These are phyloP conservation scores for Strobilomyces echinocephalus DNA, from an alignment of 768 basidiomycete species.

Conservation along the genomic window DNA sequence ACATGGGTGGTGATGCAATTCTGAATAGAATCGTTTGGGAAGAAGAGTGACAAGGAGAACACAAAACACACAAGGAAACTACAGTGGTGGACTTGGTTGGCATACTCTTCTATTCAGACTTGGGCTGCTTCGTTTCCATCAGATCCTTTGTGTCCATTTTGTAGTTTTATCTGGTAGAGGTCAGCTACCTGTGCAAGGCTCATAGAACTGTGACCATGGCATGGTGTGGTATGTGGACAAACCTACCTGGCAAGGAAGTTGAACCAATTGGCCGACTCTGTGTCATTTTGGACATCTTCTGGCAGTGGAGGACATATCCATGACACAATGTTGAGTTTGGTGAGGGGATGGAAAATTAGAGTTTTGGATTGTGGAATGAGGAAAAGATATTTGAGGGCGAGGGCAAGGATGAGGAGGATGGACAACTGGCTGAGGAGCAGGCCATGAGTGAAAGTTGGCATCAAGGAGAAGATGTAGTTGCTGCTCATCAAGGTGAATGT, in stretches of 20 bases:
- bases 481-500: constrained; percentile 22
- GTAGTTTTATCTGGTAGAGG: constrained; percentile 71
- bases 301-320: constrained; percentile 32
- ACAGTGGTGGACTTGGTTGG: constrained; percentile 70
- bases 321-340: constrained; percentile 43
- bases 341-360: constrained; percentile 55
- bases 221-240: constrained; percentile 15
- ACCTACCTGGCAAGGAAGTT: constrained; percentile 84
- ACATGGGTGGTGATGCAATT: constrained; percentile 84
- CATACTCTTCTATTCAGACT: constrained; percentile 70
- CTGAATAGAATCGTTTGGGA: constrained; percentile 36
- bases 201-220: background rate
- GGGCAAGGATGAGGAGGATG: constrained; percentile 66
- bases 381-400: constrained; percentile 93
- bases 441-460: constrained; percentile 93
- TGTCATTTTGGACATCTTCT: constrained; percentile 17
- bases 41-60: background rate
- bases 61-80: constrained; percentile 55
- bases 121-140: constrained; percentile 85
- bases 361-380: constrained; percentile 70
- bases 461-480: constrained; percentile 66
- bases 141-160: constrained; percentile 60
- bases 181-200: constrained; percentile 49
- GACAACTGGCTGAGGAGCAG: constrained; percentile 90
- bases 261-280: constrained; percentile 89